These are phyloP conservation scores for Sclerotinia nivalis DNA, from an alignment of 2,329 filamentous ascomycete genomes.

Conservation along the genomic window DNA sequence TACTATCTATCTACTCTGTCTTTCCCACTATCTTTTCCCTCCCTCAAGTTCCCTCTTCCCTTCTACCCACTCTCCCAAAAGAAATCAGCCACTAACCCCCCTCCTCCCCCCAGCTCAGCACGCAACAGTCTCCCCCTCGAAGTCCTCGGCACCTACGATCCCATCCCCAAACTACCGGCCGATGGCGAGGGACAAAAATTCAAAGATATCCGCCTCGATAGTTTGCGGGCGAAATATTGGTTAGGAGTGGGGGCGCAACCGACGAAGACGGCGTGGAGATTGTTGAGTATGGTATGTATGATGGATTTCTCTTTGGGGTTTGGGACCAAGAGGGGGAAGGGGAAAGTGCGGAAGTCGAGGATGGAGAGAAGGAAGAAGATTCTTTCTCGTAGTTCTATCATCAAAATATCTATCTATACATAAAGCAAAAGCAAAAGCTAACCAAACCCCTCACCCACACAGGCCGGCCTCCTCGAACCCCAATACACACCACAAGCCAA, in stretches of 20 bases:
- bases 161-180: slow-evolving; percentile 61
- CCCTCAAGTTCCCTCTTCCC: not conserved
- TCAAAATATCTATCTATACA: not conserved
- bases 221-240: slow-evolving; percentile 85
- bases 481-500: not conserved
- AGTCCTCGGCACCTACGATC: slow-evolving; percentile 78
- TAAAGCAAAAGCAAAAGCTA: not conserved
- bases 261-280: slow-evolving; percentile 82
- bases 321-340: not conserved
- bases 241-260: slow-evolving; percentile 95
- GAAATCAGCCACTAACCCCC: not conserved
- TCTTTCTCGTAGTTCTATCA: too few species aligned
- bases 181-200: slow-evolving; percentile 67
- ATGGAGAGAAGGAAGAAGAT: too few species aligned
- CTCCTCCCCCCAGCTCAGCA: slow-evolving; percentile 66
- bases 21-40: too few species aligned
- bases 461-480: slow-evolving; percentile 12
- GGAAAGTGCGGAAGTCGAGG: not conserved
- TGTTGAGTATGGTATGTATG: slow-evolving; percentile 72
- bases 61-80: not conserved
- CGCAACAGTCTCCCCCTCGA: slow-evolving; percentile 88
- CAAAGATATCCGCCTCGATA: slow-evolving; percentile 91
- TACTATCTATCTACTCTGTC: too few species aligned
- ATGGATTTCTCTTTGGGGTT: not conserved
- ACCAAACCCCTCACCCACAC: not conserved